Conservation (phyloP, 2,329 filamentous ascomycete genomes). For the Monilinia laxa region DNA sequence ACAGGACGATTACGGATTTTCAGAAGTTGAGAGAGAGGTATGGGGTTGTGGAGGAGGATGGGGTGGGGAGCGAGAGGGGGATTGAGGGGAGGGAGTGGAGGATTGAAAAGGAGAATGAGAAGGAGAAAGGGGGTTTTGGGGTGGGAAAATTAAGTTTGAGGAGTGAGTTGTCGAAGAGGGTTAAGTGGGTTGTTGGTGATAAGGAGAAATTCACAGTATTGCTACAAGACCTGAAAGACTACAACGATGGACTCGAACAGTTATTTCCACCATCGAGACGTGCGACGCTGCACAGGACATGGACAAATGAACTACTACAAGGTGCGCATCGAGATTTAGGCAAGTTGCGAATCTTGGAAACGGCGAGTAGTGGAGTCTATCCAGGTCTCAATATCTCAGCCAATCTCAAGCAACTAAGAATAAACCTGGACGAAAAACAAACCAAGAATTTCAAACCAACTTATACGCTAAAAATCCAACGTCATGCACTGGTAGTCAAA, state of each 20-base stretch:
- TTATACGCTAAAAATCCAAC: conserved; percentile 45
- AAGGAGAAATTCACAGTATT: conserved; percentile 48
- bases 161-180: conserved; percentile 38
- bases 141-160: conserved; percentile 26
- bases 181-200: conserved; percentile 49
- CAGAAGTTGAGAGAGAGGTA: conserved; percentile 46
- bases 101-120: conserved; percentile 16
- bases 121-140: conserved; percentile 15
- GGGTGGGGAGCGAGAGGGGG: conserved; percentile 24
- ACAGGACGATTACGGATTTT: conserved; percentile 48
- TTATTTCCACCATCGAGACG: conserved; percentile 47
- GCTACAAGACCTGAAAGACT: conserved; percentile 47
- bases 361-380: conserved; percentile 45
- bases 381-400: conserved; percentile 47
- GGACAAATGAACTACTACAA: conserved; percentile 49
- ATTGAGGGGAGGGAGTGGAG: conserved; percentile 6
- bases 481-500: conserved; percentile 38
- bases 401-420: conserved; percentile 48
- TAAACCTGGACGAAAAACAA: conserved; percentile 48
- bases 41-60: conserved; percentile 43
- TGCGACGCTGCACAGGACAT: conserved; percentile 47
- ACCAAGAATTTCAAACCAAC: conserved; percentile 46
- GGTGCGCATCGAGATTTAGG: conserved; percentile 46
- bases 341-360: conserved; percentile 47
- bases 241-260: conserved; percentile 50